These are phyloP conservation scores for Melaleuca alternifolia DNA, from an alignment of 345 rosid genomes.

Conservation along the genomic window DNA sequence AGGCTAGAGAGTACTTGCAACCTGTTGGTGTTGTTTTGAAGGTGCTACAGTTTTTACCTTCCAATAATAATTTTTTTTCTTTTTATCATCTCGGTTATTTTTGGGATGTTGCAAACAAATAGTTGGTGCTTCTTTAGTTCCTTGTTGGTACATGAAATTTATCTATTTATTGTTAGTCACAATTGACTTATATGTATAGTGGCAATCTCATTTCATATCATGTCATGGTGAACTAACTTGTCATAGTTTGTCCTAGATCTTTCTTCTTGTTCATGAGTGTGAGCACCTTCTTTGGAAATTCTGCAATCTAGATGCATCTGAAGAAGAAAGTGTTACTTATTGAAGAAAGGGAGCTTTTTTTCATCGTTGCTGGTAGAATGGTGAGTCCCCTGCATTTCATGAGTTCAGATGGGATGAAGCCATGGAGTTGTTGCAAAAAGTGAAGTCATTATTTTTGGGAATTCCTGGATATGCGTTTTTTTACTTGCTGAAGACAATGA, in stretches of 20 bases:
- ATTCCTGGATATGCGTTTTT: too few relatives aligned
- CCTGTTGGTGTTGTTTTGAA: conserved; percentile 85
- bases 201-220: not conserved
- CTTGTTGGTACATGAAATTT: not conserved
- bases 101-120: not conserved
- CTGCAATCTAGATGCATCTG: not conserved
- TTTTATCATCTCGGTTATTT: not conserved
- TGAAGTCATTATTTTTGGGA: too few relatives aligned
- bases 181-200: not conserved
- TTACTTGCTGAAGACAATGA: too few relatives aligned
- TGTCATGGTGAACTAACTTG: not conserved
- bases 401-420: too few relatives aligned
- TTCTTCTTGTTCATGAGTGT: not conserved
- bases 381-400: too few relatives aligned
- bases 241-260: not conserved
- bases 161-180: not conserved
- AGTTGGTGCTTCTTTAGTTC: not conserved
- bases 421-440: too few relatives aligned
- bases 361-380: too few relatives aligned
- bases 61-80: not conserved
- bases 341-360: too few relatives aligned
- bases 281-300: not conserved
- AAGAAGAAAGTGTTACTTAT: not conserved
- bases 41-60: conserved; percentile 28
- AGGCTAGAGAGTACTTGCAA: conserved; percentile 76